phyloP scores from a whole-genome alignment of 2,329 filamentous ascomycete species.

The Aaosphaeria arxii region DNA sequence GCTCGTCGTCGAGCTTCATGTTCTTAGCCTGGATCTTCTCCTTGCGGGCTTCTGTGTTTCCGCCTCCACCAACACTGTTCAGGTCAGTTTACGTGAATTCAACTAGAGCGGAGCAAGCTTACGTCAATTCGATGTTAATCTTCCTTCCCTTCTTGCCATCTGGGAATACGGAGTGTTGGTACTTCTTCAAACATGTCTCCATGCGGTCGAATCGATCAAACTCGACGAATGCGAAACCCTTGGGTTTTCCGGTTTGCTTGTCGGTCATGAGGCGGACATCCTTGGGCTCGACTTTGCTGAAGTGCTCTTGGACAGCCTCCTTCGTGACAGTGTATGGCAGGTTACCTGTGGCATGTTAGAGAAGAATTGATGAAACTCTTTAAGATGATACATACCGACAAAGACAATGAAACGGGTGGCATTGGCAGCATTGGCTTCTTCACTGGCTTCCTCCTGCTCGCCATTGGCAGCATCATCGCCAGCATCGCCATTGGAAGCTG shows the following conservation, averaged over 20 bases:
- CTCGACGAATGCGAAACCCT: constrained; percentile 63
- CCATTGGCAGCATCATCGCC: constrained; percentile 5
- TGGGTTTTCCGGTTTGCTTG: constrained; percentile 36
- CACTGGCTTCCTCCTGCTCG: constrained; percentile 11
- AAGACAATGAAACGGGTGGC: constrained; percentile 72
- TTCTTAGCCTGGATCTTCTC: constrained; percentile 85
- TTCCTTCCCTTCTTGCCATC: constrained; percentile 60
- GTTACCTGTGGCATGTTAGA: constrained; percentile 59
- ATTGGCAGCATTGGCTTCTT: constrained; percentile 13
- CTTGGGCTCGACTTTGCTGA: constrained; percentile 68
- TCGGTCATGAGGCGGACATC: constrained; percentile 57
- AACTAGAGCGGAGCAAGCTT: constrained; percentile 34
- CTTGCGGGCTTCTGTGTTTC: constrained; percentile 68
- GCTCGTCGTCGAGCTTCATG: constrained; percentile 71
- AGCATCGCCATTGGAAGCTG: neutral
- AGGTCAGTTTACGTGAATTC: neutral
- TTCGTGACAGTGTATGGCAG: constrained; percentile 80
- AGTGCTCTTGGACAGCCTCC: constrained; percentile 69
- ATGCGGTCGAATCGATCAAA: constrained; percentile 84
- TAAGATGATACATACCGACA: constrained; percentile 54
- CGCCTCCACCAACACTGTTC: constrained; percentile 75
- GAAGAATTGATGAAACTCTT: constrained; percentile 1
- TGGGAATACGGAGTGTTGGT: constrained; percentile 80
- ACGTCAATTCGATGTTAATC: constrained; percentile 93
- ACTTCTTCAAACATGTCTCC: constrained; percentile 87